Evolutionary conservation across 306 rosid genomes (phyloP).

Genomic region (Arachis stenosperma): DNA sequence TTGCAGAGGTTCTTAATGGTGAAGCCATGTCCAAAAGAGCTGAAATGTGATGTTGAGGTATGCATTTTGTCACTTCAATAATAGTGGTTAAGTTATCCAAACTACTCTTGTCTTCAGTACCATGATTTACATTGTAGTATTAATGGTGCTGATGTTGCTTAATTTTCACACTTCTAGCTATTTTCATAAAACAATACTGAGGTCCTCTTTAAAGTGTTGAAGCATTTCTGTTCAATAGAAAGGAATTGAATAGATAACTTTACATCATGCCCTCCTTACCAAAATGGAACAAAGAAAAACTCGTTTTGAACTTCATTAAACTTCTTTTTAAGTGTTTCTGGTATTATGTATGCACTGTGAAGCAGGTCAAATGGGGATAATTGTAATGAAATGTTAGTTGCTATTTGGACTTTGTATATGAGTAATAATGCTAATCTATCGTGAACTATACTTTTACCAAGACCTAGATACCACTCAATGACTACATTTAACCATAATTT

Average conservation of each 20-base stretch:
- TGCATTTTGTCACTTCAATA: conserved; percentile 21
- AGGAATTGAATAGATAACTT: neutral
- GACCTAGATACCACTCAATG: neutral
- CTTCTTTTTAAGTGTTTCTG: neutral
- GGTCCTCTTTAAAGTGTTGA: neutral
- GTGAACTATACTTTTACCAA: neutral
- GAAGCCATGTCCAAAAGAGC: conserved; percentile 94
- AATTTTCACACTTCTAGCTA: neutral
- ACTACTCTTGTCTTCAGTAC: conserved; percentile 1
- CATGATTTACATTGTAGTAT: neutral
- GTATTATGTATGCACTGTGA: neutral
- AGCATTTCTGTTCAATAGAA: conserved; percentile 15
- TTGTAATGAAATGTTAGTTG: conserved; percentile 23
- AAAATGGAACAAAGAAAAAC: neutral
- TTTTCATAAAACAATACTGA: neutral
- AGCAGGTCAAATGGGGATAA: conserved; percentile 21
- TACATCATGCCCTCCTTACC: neutral
- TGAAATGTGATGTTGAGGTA: conserved; percentile 99
- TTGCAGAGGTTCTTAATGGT: conserved; percentile 93
- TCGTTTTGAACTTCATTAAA: neutral
- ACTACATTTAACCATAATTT: neutral
- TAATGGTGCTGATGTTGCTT: conserved; percentile 8
- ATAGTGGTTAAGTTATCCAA: neutral
- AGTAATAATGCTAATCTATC: neutral
- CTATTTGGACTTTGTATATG: conserved; percentile 1